A percentile compares a stretch with the other conserved stretches of the same genome.
These are phyloP conservation scores for Aureobasidium sp. DNA, from an alignment of 2,329 filamentous ascomycete genomes.

Conservation along the genomic window DNA sequence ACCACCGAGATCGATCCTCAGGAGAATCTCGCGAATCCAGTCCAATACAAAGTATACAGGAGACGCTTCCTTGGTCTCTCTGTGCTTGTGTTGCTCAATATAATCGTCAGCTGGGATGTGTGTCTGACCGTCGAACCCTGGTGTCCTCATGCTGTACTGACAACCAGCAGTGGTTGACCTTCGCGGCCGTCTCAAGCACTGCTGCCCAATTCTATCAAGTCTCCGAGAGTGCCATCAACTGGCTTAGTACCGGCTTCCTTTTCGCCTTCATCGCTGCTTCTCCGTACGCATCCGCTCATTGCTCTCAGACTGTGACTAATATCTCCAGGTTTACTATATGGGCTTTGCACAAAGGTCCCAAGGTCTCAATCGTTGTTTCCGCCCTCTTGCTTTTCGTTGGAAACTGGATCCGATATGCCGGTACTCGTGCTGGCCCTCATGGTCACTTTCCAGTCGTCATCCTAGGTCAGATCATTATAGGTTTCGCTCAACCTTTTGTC, in stretches of 20 bases:
- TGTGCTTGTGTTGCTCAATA: conserved; percentile 80
- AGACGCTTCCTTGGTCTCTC: conserved; percentile 81
- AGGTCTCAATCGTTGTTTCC: conserved; percentile 65
- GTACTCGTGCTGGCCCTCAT: conserved; percentile 23
- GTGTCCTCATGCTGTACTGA: background rate
- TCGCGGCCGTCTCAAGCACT: conserved; percentile 71
- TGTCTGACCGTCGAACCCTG: conserved; percentile 31
- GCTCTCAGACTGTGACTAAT: background rate
- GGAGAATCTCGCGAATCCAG: background rate
- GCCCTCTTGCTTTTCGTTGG: conserved; percentile 69
- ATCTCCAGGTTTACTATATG: conserved; percentile 50
- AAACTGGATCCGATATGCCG: conserved; percentile 65
- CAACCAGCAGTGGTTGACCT: conserved; percentile 77
- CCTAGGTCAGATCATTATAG: conserved; percentile 86
- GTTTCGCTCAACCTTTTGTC: conserved; percentile 86
- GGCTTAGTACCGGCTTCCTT: conserved; percentile 81
- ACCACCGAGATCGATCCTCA: background rate
- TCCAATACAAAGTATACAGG: conserved; percentile 58
- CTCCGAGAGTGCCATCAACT: conserved; percentile 73
- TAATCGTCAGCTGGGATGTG: conserved; percentile 93
- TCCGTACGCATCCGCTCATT: conserved; percentile 39
- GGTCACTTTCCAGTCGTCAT: conserved; percentile 71
- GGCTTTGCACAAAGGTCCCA: conserved; percentile 73
- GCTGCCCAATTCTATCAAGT: conserved; percentile 71
- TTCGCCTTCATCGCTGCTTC: conserved; percentile 72